Evolutionary conservation across 2,329 filamentous ascomycete genomes (phyloP), one percentile per base, ranked within the genome.

Genomic region (Ophiostoma novo-ulmi): DNA sequence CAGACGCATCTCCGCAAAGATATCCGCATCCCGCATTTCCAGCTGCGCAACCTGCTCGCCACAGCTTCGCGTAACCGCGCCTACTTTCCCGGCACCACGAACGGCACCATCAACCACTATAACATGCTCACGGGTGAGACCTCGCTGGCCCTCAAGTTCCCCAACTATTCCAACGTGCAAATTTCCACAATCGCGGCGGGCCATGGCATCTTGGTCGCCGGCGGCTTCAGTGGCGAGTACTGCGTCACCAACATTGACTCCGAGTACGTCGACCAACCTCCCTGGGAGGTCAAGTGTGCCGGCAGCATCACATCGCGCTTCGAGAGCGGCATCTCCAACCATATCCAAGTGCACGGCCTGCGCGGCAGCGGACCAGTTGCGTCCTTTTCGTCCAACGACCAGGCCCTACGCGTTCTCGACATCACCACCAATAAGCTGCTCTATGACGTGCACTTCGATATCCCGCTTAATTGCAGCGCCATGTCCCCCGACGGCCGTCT

Each of bases 401-500:
- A 80, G 22, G 81, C 81, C 2, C 84, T 90, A 74, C 85, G 88
- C 26, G 79, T 87, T 39, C 78, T 90, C 65, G 88, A 90, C 74
- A 76, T 89, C 11, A 78, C 78, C 55, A 86, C 87, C 4, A 85
- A 90, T 73, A 85, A 81, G 35, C 87, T 91, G 73, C 80, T 87
- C 5, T 81, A 83, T 52, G 80, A 85, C 41, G 80, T 78, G 65
- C 77, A 75, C 70, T 92, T 89, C 77, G 78, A 83, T 0, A 85
- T 86, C 74, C 83, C 90, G 2, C 82, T 93, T 72, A 94, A 94
- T 78, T 92, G 90, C 80, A 87, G 89, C 0, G 88, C 90, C 1
- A 83, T 91, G 1, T 92, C 90, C 0, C 88, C 91, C 0, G 89
- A 93, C 76, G 84, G 87, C 70, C 87, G 91, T 3, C 81, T 94